Evolutionary conservation across 2,329 filamentous ascomycete genomes (phyloP), one percentile per base, ranked within the genome.

Genomic region (Pleomassaria siparia): DNA sequence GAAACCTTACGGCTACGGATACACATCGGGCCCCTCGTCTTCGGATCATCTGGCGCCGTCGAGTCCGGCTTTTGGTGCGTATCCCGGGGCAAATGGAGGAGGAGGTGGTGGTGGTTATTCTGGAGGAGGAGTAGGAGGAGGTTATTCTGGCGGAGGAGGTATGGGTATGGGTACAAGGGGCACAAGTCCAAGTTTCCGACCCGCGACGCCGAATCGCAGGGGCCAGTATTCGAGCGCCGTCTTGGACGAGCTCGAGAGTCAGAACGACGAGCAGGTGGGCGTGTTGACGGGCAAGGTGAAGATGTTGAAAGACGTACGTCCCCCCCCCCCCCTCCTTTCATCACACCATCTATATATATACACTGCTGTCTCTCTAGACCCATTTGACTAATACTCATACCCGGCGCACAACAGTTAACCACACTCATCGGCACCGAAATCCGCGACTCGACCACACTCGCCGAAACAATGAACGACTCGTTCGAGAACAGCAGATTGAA

Each of bases 351-450:
- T n/a, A n/a, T n/a, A n/a, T n/a, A n/a, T 16, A 3, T 25, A 24
- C 24, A 13, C 15, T n/a, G n/a, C n/a, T n/a, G n/a, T n/a, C n/a
- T n/a, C n/a, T n/a, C n/a, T n/a, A n/a, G n/a, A n/a, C n/a, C n/a
- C n/a, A n/a, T n/a, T n/a, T n/a, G n/a, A n/a, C n/a, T n/a, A n/a
- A n/a, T n/a, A n/a, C n/a, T n/a, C n/a, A n/a, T n/a, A n/a, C n/a
- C n/a, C n/a, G n/a, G n/a, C n/a, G n/a, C n/a, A n/a, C n/a, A 13
- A 13, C 57, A 94, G 88, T 87, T 99, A 76, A 96, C 91, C 1
- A 76, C 89, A 29, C 89, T 91, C 4, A 99, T 99, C 58, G 94
- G 94, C 55, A 89, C 95, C 66, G 94, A 97, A 73, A 97, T 97
- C 64, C 84, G 92, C 59, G 89, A 95, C 54, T 94, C 88, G 12